Conservation (phyloP, 306 rosid species). For the Quercus cerris region DNA sequence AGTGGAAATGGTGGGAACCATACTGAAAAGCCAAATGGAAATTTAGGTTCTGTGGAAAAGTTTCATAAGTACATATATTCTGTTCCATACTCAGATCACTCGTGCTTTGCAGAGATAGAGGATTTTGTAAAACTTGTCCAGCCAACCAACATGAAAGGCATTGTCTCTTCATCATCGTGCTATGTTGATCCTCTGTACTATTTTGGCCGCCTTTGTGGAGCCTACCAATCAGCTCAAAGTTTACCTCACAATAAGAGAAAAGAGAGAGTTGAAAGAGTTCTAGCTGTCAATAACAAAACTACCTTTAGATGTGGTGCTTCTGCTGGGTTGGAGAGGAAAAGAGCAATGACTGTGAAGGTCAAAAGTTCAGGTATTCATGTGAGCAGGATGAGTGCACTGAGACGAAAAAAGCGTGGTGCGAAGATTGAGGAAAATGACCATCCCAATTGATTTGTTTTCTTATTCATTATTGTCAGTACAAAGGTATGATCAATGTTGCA, state of each 20-base stretch:
- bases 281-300: constrained; percentile 3
- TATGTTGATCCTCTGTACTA: too few species aligned
- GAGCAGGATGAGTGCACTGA: constrained; percentile 39
- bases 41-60: too few species aligned
- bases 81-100: too few species aligned
- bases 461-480: not conserved
- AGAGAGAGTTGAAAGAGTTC: constrained; percentile 28
- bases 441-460: constrained; percentile 17
- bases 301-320: constrained; percentile 5
- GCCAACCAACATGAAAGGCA: too few species aligned
- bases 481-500: not conserved
- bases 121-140: too few species aligned
- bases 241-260: constrained; percentile 22
- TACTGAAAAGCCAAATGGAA: too few species aligned
- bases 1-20: too few species aligned
- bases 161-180: too few species aligned
- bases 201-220: constrained; percentile 17
- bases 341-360: constrained; percentile 22
- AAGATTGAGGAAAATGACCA: constrained; percentile 34
- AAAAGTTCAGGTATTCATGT: constrained; percentile 27
- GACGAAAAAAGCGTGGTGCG: constrained; percentile 49
- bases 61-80: too few species aligned
- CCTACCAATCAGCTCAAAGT: constrained; percentile 27
- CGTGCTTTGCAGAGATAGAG: too few species aligned
- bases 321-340: constrained; percentile 18